Percentiles rank a stretch among this genome's conserved stretches.
phyloP scores from a whole-genome alignment of 371 early-diverging fungal species.

The Mucor piriformis region DNA sequence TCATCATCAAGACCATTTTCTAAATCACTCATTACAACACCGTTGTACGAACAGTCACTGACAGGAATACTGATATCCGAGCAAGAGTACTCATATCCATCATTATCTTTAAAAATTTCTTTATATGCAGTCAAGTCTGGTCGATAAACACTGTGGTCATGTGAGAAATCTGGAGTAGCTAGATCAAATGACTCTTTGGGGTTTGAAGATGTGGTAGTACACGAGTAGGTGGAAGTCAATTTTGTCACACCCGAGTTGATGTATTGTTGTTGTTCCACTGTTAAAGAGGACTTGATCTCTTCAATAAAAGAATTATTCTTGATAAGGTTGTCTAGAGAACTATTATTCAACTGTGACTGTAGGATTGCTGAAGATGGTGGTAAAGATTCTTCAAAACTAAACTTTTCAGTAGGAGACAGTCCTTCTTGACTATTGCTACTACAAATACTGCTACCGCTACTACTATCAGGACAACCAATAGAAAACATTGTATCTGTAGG shows the following conservation, averaged over 20 bases:
- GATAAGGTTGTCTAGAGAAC: slow-evolving; percentile 1
- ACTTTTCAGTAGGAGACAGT: background rate
- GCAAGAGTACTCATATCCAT: background rate
- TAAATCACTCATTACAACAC: background rate
- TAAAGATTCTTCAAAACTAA: background rate
- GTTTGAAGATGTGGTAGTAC: background rate
- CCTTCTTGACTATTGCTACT: background rate
- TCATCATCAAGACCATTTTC: no score
- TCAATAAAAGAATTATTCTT: slow-evolving; percentile 1
- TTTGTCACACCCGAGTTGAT: slow-evolving; percentile 17
- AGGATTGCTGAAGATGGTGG: slow-evolving; percentile 5
- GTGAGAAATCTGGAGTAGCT: background rate
- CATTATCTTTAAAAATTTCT: background rate
- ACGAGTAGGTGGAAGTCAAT: background rate
- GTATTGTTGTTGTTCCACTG: slow-evolving; percentile 1
- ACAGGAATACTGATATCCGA: background rate
- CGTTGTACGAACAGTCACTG: background rate
- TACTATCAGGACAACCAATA: background rate
- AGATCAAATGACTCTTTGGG: background rate
- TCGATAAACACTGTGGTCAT: background rate
- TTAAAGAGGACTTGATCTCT: background rate
- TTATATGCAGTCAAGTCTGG: background rate
- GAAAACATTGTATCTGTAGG: background rate
- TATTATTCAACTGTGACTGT: background rate
- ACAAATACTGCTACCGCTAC: background rate